Evolutionary conservation across 1,284 basidiomycete species (phyloP).

Genomic region (Boletellus sp.): DNA sequence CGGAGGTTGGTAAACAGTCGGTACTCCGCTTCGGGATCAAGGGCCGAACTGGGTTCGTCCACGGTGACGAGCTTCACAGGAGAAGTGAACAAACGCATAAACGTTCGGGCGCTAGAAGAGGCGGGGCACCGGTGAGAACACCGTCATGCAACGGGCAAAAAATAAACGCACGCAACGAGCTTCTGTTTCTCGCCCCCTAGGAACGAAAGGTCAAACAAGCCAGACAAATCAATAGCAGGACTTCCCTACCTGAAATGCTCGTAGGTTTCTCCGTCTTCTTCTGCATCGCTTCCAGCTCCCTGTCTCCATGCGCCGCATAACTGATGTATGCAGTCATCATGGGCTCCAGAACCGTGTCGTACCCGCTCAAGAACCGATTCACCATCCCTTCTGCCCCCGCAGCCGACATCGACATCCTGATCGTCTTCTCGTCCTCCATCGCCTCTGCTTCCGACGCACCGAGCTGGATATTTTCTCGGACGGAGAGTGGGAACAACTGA

Average conservation of each 20-base stretch:
- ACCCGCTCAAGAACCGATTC: conserved; percentile 18
- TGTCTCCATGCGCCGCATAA: conserved; percentile 31
- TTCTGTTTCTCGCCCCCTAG: conserved; percentile 42
- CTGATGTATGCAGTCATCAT: conserved; percentile 20
- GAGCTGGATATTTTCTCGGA: conserved; percentile 79
- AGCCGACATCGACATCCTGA: conserved; percentile 35
- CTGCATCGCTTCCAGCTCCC: conserved; percentile 34
- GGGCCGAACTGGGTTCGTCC: conserved; percentile 53
- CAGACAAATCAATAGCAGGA: not conserved
- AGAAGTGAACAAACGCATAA: conserved; percentile 45
- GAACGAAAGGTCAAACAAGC: not conserved
- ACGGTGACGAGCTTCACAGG: conserved; percentile 44
- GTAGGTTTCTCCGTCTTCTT: conserved; percentile 34
- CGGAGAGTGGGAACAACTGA: conserved; percentile 78
- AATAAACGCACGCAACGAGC: conserved; percentile 39
- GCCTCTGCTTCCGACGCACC: conserved; percentile 34
- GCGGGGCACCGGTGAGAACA: not conserved
- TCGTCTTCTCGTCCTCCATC: conserved; percentile 26
- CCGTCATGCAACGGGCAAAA: too few relatives aligned
- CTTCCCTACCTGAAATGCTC: conserved; percentile 32
- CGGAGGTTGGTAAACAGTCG: conserved; percentile 52
- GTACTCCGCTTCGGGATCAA: conserved; percentile 50
- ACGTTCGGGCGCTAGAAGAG: conserved; percentile 34
- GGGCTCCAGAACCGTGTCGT: conserved; percentile 35
- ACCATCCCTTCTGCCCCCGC: conserved; percentile 38